Evolutionary conservation across 1,284 basidiomycete species (phyloP).

Genomic region (Cryptococcus hybrid): DNA sequence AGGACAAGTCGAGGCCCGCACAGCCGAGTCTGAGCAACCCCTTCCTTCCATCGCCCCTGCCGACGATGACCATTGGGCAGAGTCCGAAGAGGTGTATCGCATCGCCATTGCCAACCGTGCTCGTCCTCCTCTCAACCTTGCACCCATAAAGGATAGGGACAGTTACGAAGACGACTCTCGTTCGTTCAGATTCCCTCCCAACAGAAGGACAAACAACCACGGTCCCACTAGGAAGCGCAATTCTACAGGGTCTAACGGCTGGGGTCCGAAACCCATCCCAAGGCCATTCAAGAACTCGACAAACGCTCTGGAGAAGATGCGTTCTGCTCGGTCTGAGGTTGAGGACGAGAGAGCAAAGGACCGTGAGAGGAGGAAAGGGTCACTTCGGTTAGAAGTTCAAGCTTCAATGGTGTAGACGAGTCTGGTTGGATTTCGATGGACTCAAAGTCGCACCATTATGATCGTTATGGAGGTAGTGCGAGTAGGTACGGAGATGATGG

Average conservation of each 20-base stretch:
- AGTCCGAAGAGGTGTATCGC: not conserved
- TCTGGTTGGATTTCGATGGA: not conserved
- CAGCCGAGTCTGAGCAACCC: not conserved
- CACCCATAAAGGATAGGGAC: not conserved
- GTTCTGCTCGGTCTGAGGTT: not conserved
- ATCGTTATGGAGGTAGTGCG: not conserved
- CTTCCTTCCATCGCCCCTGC: not conserved
- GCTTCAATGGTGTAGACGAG: not conserved
- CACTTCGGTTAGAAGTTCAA: not conserved
- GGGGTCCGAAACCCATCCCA: not conserved
- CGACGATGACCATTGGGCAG: not conserved
- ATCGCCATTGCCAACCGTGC: not conserved
- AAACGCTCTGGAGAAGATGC: not conserved
- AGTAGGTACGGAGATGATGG: not conserved
- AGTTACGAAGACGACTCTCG: not conserved
- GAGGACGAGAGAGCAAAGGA: not conserved
- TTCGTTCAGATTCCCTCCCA: not conserved
- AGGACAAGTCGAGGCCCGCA: not conserved
- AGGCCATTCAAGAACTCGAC: not conserved
- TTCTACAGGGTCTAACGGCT: not conserved
- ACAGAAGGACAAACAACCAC: not conserved
- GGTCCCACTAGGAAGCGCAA: not conserved
- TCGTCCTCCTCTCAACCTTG: not conserved
- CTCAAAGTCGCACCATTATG: not conserved
- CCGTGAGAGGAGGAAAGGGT: not conserved